phyloP scores from a whole-genome alignment of 208 protist genomes.

The Trypanosoma conorhini region DNA sequence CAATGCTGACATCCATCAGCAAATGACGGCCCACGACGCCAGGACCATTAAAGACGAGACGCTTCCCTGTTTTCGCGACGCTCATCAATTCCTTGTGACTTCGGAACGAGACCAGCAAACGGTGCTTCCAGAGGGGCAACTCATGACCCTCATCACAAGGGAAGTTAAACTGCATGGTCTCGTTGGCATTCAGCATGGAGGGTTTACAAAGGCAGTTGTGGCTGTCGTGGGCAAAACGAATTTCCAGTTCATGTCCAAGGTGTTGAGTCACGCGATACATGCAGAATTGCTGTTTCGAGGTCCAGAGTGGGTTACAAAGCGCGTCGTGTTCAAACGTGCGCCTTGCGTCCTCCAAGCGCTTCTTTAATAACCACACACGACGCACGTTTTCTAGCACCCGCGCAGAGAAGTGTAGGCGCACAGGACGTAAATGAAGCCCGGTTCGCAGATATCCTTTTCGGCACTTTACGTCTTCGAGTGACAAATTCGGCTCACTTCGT shows the following conservation, averaged over 20 bases:
- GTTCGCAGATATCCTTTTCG: constrained; percentile 23
- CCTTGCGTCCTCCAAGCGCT: constrained; percentile 9
- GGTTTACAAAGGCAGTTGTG: constrained; percentile 13
- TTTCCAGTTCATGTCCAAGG: constrained; percentile 20
- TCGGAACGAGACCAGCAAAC: constrained; percentile 37
- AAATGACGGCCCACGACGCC: constrained; percentile 33
- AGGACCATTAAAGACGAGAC: constrained; percentile 14
- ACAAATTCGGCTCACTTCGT: constrained; percentile 14
- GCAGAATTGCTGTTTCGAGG: constrained; percentile 28
- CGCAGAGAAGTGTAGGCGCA: constrained; percentile 38
- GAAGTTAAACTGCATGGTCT: constrained; percentile 63
- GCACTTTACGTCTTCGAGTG: constrained; percentile 35
- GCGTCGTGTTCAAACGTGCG: neutral
- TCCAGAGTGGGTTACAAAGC: neutral
- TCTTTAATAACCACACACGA: constrained; percentile 14
- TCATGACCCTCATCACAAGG: constrained; percentile 61
- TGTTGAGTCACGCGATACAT: constrained; percentile 38
- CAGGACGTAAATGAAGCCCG: constrained; percentile 27
- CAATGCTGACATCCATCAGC: constrained; percentile 49
- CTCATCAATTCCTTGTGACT: constrained; percentile 19
- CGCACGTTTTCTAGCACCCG: constrained; percentile 24
- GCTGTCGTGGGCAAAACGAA: constrained; percentile 28
- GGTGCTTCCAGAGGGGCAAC: constrained; percentile 48
- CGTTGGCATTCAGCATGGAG: constrained; percentile 20
- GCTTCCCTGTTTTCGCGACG: constrained; percentile 18